Evolutionary conservation across 768 basidiomycete species (phyloP), one percentile per base, ranked within the genome.

Genomic region (Phylloporus rhodoxanthus): DNA sequence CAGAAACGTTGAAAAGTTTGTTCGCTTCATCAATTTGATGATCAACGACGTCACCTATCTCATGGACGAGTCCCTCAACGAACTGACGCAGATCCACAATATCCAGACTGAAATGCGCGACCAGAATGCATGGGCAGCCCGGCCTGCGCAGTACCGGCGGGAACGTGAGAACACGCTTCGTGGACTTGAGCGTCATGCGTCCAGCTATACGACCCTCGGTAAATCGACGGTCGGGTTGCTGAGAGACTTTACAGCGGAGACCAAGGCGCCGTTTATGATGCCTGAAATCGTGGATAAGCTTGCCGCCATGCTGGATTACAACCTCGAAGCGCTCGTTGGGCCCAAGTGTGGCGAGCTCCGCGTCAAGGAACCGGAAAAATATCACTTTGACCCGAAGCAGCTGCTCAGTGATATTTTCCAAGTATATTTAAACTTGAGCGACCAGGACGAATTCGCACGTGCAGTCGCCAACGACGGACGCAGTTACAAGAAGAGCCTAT

Each of bases 31-130:
- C 71, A 98, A 99, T 70, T 75, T 97, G 59, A 88, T 98, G 82
- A 96, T 98, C 74, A 97, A 96, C 76, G 96, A 99, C 60, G 92
- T 95, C 47, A 98, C 95, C 8, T 98, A 93, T 68, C 86, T 97
- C 45, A 84, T 99, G 79, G 93, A 98, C 65, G 96, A 99, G 61
- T 95, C 92, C 8, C 75, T 98, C 42, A 82, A 82, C 58, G 89
- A 94, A 55, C 76, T 99, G 44, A 76, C 82, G 10, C 89, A 95
- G 63, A 96, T 99, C 55, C 82, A 87, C 65, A 82, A 79, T 51
- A 84, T 97, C 43, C 87, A 95, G 65, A 71, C 72, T 0, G 87
- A 94, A 64, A 95, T 94, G 85, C 82, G 80, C 39, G 79, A 93
- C 66, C 73, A 75, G 45, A 76, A 68, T 2, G 70, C 78, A 1